Conservation (phyloP, 208 protist species). For the Leishmania mexicana region DNA sequence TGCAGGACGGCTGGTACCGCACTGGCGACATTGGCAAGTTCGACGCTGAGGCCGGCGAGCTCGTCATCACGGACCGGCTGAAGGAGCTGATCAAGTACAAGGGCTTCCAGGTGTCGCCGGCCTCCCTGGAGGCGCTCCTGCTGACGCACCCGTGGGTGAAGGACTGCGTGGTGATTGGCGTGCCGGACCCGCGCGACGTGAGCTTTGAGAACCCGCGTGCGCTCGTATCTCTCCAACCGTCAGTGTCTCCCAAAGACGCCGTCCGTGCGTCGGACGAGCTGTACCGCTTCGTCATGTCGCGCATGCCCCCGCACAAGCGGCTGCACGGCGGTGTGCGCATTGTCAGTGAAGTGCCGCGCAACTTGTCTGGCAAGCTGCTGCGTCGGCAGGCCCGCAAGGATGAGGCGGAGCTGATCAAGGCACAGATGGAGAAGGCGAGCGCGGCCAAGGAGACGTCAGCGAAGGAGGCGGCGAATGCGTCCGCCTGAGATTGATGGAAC, state of each 20-base stretch:
- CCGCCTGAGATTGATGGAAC: neutral
- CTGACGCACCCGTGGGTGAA: slow-evolving; percentile 57
- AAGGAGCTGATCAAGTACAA: slow-evolving; percentile 94
- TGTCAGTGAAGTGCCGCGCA: slow-evolving; percentile 63
- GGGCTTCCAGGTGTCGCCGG: slow-evolving; percentile 88
- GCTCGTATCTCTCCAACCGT: slow-evolving; percentile 59
- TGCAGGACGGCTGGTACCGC: slow-evolving; percentile 72
- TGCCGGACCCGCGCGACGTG: slow-evolving; percentile 44
- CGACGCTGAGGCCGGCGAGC: slow-evolving; percentile 36
- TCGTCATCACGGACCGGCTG: slow-evolving; percentile 68
- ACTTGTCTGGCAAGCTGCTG: slow-evolving; percentile 76
- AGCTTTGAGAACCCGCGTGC: slow-evolving; percentile 76
- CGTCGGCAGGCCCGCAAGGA: slow-evolving; percentile 47
- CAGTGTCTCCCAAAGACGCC: slow-evolving; percentile 35
- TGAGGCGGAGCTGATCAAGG: slow-evolving; percentile 38
- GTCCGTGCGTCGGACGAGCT: slow-evolving; percentile 46
- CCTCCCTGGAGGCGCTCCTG: slow-evolving; percentile 74
- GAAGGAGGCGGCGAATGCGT: neutral
- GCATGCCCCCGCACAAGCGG: slow-evolving; percentile 68
- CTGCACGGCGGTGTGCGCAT: slow-evolving; percentile 75
- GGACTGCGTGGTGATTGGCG: slow-evolving; percentile 74
- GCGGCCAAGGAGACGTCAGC: neutral
- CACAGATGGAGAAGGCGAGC: neutral
- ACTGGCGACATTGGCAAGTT: slow-evolving; percentile 79
- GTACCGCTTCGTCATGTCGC: slow-evolving; percentile 37